Conservation (phyloP, 208 protist species). For the Wallacemonas sp. region DNA sequence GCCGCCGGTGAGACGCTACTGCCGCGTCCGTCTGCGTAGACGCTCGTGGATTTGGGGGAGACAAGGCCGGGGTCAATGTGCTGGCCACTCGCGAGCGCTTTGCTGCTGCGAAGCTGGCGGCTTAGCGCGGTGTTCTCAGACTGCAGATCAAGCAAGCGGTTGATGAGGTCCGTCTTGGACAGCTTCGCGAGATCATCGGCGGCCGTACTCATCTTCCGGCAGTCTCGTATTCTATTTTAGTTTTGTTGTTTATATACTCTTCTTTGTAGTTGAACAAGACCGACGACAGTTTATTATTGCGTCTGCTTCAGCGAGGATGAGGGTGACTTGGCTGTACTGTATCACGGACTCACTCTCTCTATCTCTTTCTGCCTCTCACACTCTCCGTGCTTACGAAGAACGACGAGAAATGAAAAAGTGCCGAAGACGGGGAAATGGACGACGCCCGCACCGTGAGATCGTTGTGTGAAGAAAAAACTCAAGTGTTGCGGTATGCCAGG, state of each 20-base stretch:
- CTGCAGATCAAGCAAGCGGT: constrained; percentile 60
- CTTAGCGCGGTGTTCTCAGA: constrained; percentile 57
- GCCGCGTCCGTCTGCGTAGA: neutral
- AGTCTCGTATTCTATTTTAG: too few relatives aligned
- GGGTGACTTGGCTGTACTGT: too few relatives aligned
- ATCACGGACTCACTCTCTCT: too few relatives aligned
- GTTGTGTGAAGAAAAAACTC: constrained; percentile 11
- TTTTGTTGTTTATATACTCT: too few relatives aligned
- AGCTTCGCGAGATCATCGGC: constrained; percentile 34
- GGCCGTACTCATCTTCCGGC: constrained; percentile 7
- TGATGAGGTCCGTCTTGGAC: constrained; percentile 60
- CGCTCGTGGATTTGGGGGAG: constrained; percentile 11
- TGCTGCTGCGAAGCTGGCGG: constrained; percentile 46
- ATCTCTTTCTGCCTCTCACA: too few relatives aligned
- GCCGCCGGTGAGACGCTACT: constrained; percentile 26
- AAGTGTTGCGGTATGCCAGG: neutral
- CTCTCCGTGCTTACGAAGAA: too few relatives aligned
- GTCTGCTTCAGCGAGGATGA: neutral
- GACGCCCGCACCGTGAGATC: too few relatives aligned
- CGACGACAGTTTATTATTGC: neutral
- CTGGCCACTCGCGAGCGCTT: constrained; percentile 5
- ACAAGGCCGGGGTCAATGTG: constrained; percentile 25
- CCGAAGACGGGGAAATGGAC: constrained; percentile 7
- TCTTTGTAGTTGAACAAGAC: neutral
- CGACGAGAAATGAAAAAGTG: neutral